phyloP scores from a whole-genome alignment of 1,284 basidiomycete species.

The Phlebopus sp. region DNA sequence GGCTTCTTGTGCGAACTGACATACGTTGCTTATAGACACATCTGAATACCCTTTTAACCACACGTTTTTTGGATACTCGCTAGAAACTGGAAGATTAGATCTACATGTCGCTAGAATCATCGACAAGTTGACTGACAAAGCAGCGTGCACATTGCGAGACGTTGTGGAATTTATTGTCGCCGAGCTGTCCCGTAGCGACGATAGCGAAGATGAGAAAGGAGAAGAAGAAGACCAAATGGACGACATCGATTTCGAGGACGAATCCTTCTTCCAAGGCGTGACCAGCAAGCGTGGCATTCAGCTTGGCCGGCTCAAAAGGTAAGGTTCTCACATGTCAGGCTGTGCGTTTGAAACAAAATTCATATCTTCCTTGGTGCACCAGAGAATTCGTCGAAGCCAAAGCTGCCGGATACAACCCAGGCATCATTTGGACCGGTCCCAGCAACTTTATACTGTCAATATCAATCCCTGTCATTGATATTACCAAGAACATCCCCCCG shows the following conservation, averaged over 20 bases:
- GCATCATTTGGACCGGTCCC: conserved; percentile 44
- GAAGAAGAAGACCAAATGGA: conserved; percentile 23
- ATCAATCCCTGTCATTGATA: conserved; percentile 48
- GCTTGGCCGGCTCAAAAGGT: conserved; percentile 9
- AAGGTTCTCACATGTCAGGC: neutral
- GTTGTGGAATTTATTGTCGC: conserved; percentile 38
- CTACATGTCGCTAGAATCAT: conserved; percentile 38
- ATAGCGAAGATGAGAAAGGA: conserved; percentile 16
- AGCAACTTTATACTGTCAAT: conserved; percentile 52
- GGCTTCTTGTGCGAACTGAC: neutral
- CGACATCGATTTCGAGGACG: conserved; percentile 28
- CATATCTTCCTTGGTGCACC: conserved; percentile 2
- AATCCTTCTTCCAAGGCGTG: conserved; percentile 4
- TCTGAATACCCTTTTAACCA: conserved; percentile 62
- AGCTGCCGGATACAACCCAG: conserved; percentile 51
- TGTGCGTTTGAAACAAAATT: neutral
- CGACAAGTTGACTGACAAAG: conserved; percentile 40
- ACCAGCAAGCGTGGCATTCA: neutral
- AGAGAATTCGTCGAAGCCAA: conserved; percentile 58
- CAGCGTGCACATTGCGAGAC: conserved; percentile 43
- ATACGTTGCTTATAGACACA: conserved; percentile 41
- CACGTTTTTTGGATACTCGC: conserved; percentile 50
- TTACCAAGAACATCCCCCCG: conserved; percentile 48
- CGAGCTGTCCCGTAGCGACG: conserved; percentile 23
- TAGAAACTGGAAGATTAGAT: conserved; percentile 38